Base-by-base conservation (phyloP, 192 early-diverging fungal genomes). In the Geranomyces michiganensis region DNA sequence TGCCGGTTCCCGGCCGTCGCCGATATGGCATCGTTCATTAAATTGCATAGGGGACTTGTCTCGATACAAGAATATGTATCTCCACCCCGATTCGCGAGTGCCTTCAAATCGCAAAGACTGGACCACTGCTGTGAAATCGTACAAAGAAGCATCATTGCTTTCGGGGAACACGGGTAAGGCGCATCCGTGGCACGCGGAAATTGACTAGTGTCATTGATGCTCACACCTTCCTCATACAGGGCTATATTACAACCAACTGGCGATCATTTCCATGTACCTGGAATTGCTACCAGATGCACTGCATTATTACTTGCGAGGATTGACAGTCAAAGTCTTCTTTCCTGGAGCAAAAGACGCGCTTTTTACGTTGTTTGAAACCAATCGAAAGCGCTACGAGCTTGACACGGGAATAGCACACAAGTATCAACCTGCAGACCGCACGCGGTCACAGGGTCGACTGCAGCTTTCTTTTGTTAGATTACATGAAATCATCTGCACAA, bases 221-320 rank as follows among this genome's bases (percentile, higher is more conserved):
- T n/a, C n/a, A n/a, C n/a, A n/a, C n/a, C n/a, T n/a, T n/a, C 36
- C 36, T 61, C 24, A 22, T 3, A 65, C 17, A 78, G 80, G 80
- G 15, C 72, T 77, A 44, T 76, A 71, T 47, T 75, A 64, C 60
- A 76, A 82, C 41, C 80, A 82, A 46, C 68, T 82, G 5, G 80
- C 80, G 6, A 73, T 71, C n/a, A 51, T 76, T 17, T 32, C 68
- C 24, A 58, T 64, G 24, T 74, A 71, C 51, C 44, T 26, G 30
- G 58, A 61, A 4, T 46, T 48, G 17, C 55, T 43, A 29, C 31
- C 77, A 19, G 61, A 62, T 19, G 58, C 75, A 26, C 48, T 79
- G 13, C 48, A 65, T 43, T 46, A 74, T 29, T 79, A 63, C 48
- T 41, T 78, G 17, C 71, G 77, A 12, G 71, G 77, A 32, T 69